Base-by-base conservation (phyloP, 441 rosid genomes). In the Caryocar brasiliense region DNA sequence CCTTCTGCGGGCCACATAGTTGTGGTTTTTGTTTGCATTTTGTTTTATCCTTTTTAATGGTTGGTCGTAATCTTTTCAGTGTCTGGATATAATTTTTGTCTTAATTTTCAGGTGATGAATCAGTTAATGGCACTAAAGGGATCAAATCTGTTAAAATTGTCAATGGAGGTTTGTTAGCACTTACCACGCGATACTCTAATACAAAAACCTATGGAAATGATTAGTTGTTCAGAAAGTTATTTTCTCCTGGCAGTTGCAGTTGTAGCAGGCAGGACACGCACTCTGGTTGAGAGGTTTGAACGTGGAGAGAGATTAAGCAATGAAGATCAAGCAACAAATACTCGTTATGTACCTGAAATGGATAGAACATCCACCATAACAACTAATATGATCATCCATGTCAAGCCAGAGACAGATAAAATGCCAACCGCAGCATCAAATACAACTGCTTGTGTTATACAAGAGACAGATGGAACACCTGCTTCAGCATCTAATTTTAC, bases 241-340 rank as follows among this genome's bases (percentile, higher is more conserved):
- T 51, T 41, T 21, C 62, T 65, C 50, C 56, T 73, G 71, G 78
- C 83, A 86, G 97, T 86, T 69, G 91, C 85, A 14, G 85, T 86
- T 54, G 82, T 85, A 61, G 66, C 73, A 0, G 99, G 99, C 60
- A 80, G 97, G 67, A 92, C 95, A 9, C 99, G 99, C 41, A 51
- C 82, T 29, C 78, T 88, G 54, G 99, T 92, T 28, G 99, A 88
- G 81, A 83, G 61, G 74, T 92, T 92, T 71, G 99, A 92, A 70
- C 81, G 80, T 61, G 81, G 79, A 56, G 93, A 91, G 47, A 74
- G 50, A 57, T 39, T 41, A 17, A 65, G 30, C 40, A 41, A 19
- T 42, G 73, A 69, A 62, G 70, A 66, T 33, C 62, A 52, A 51
- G 59, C 40, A 37, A 26, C 40, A 30, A 40, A 27, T 47, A 23